Evolutionary conservation across 352 stramenopile species (phyloP).

Genomic region (Proteromonas lacertae): DNA sequence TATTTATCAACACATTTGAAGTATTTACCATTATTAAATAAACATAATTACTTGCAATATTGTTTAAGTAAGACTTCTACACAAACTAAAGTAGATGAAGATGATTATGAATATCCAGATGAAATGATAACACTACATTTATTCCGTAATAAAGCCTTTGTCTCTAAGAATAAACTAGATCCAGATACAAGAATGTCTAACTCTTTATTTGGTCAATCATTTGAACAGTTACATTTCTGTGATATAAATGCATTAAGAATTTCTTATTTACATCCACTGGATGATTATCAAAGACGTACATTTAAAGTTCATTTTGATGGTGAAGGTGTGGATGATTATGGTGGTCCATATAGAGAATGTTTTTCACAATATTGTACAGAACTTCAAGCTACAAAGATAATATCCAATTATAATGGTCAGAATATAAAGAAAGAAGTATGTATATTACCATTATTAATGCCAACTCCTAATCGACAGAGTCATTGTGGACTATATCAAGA

Average conservation of each 20-base stretch:
- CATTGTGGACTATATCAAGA: slow-evolving; percentile 44
- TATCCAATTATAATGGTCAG: slow-evolving; percentile 2
- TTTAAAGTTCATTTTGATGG: slow-evolving; percentile 97
- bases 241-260: slow-evolving; percentile 7
- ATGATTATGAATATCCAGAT: slow-evolving; percentile 55
- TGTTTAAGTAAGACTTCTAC: slow-evolving; percentile 31
- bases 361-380: slow-evolving; percentile 47
- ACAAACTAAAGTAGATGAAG: slow-evolving; percentile 26
- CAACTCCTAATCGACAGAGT: slow-evolving; percentile 6
- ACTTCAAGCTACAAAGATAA: slow-evolving; percentile 11
- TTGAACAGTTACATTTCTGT: slow-evolving; percentile 6
- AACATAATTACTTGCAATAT: too few species aligned
- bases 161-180: not conserved
- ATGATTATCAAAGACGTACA: slow-evolving; percentile 72
- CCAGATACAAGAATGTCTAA: slow-evolving; percentile 5
- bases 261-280: slow-evolving; percentile 14
- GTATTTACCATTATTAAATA: too few species aligned
- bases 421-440: slow-evolving; percentile 13
- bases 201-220: slow-evolving; percentile 11
- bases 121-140: slow-evolving; percentile 33
- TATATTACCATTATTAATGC: slow-evolving; percentile 10
- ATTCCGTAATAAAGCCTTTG: slow-evolving; percentile 23
- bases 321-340: slow-evolving; percentile 91
- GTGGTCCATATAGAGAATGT: slow-evolving; percentile 72
- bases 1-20: too few species aligned